Conservation (phyloP, 129 eudicot genomes). For the Silybum marianum region DNA sequence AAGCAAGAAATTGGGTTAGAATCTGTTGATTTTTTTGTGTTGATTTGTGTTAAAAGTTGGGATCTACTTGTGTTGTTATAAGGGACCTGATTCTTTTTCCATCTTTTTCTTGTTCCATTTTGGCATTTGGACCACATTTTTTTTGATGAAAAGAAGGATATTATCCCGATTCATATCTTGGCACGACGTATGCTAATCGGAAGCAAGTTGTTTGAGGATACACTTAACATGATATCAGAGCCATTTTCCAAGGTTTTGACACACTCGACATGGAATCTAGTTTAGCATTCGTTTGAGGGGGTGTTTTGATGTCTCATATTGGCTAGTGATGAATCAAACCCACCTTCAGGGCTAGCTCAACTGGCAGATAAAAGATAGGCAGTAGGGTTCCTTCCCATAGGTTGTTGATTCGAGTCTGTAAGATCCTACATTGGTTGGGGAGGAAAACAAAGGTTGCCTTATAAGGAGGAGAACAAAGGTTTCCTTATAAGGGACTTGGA, state of each 20-base stretch:
- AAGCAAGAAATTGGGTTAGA: neutral
- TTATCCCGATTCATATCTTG: slow-evolving; percentile 30
- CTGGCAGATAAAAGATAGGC: neutral
- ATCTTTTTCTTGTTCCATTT: slow-evolving; percentile 35
- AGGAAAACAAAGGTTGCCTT: no score
- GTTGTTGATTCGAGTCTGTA: neutral
- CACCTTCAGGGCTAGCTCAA: neutral
- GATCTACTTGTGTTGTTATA: slow-evolving; percentile 16
- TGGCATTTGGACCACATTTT: slow-evolving; percentile 38
- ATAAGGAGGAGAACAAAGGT: no score
- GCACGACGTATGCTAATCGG: slow-evolving; percentile 13
- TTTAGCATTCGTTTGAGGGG: neutral
- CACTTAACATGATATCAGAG: neutral
- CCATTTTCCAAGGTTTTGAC: neutral
- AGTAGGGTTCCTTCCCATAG: neutral
- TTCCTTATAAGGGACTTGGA: no score
- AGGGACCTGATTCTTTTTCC: slow-evolving; percentile 36
- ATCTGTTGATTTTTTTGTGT: neutral
- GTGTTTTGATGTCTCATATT: neutral
- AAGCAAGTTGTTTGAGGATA: slow-evolving; percentile 24
- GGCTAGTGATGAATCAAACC: neutral
- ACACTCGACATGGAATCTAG: neutral
- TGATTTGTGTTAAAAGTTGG: slow-evolving; percentile 25
- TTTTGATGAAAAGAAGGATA: slow-evolving; percentile 33
- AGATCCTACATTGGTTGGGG: no score